A percentile compares a stretch with the other conserved stretches of the same genome.
phyloP scores from a whole-genome alignment of 1,139 yeast genomes.

The Pichia sp. region DNA sequence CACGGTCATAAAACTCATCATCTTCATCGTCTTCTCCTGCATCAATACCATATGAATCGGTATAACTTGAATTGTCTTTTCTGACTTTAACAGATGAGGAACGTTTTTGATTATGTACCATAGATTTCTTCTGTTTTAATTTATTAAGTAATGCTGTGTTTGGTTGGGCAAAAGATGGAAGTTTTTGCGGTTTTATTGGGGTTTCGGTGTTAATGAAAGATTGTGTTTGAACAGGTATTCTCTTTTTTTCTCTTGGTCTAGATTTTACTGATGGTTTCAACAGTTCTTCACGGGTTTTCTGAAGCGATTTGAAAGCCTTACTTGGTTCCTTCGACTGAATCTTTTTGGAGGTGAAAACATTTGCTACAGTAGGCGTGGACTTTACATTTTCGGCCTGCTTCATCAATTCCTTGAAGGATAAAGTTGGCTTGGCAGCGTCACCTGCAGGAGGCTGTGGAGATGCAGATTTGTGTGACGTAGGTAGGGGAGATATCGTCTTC shows the following conservation, averaged over 20 bases:
- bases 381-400: constrained; percentile 56
- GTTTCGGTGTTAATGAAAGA: neutral
- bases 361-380: constrained; percentile 12
- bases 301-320: constrained; percentile 11
- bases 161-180: constrained; percentile 27
- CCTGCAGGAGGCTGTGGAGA: constrained; percentile 4
- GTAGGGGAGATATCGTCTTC: neutral
- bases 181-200: neutral
- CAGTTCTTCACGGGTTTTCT: constrained; percentile 7
- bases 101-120: neutral
- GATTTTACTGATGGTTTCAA: neutral
- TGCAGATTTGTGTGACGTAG: neutral
- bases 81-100: neutral
- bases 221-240: neutral
- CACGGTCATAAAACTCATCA: constrained; percentile 11
- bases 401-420: constrained; percentile 62
- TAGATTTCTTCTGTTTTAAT: constrained; percentile 16
- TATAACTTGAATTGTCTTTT: neutral
- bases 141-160: constrained; percentile 26
- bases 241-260: neutral
- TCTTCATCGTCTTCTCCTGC: constrained; percentile 16
- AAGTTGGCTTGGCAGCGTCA: constrained; percentile 32
- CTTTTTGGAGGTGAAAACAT: constrained; percentile 20
- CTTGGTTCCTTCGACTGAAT: constrained; percentile 8
- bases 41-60: constrained; percentile 19